These are phyloP conservation scores for Pholiota adiposa DNA, from an alignment of 1,284 basidiomycete genomes.

Conservation along the genomic window DNA sequence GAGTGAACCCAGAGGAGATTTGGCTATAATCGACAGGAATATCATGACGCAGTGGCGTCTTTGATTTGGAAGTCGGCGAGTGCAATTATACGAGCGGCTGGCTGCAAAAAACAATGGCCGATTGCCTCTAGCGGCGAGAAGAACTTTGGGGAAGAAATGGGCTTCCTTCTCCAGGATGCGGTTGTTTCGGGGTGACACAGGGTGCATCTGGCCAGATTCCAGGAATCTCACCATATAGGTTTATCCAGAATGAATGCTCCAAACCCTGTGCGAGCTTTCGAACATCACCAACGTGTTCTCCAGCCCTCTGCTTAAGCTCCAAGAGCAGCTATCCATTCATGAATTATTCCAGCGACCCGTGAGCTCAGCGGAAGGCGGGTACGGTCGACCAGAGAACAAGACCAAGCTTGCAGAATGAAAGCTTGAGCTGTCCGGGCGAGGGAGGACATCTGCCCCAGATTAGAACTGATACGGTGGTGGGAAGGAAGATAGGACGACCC, in stretches of 20 bases:
- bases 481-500: neutral
- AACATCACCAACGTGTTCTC: slow-evolving; percentile 5
- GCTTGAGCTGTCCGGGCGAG: neutral
- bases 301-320: neutral
- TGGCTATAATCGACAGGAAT: slow-evolving; percentile 3
- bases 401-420: neutral
- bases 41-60: neutral
- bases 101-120: neutral
- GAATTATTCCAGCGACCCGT: neutral
- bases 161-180: neutral
- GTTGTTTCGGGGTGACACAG: neutral
- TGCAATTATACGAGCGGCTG: neutral
- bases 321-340: neutral
- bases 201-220: neutral
- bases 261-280: neutral
- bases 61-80: neutral
- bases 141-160: neutral
- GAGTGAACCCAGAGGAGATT: neutral
- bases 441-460: neutral
- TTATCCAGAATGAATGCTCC: neutral
- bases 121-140: neutral
- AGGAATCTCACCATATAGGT: neutral
- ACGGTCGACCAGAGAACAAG: neutral
- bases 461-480: neutral
- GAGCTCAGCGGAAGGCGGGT: neutral